Percentiles rank a stretch among this genome's conserved stretches.
phyloP scores from a whole-genome alignment of 768 basidiomycete genomes.

The Mycena metata region DNA sequence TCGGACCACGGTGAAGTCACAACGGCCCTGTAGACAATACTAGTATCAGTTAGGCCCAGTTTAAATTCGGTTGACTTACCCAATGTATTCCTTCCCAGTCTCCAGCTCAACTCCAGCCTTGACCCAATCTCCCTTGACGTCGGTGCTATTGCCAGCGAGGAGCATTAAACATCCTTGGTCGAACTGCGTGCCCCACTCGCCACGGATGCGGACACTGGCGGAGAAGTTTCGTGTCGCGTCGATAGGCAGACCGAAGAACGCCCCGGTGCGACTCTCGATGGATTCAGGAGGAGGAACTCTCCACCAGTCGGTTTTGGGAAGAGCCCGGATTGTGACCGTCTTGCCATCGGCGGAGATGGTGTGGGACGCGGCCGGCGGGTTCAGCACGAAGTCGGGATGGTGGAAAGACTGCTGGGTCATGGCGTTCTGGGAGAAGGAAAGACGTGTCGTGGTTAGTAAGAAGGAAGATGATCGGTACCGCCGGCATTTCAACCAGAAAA shows the following conservation, averaged over 20 bases:
- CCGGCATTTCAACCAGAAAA: no score
- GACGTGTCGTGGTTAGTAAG: no score
- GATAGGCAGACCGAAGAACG: conserved; percentile 24
- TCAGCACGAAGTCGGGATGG: conserved; percentile 19
- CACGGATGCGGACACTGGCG: conserved; percentile 31
- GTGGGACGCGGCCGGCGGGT: conserved; percentile 29
- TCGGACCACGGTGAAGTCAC: conserved; percentile 36
- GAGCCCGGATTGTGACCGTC: conserved; percentile 22
- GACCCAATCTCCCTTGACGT: conserved; percentile 31
- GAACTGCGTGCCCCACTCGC: conserved; percentile 29
- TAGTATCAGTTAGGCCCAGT: not conserved
- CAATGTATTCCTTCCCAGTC: conserved; percentile 28
- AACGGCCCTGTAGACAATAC: conserved; percentile 7
- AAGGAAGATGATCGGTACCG: no score
- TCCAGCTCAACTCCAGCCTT: conserved; percentile 34
- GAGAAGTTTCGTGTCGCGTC: conserved; percentile 35
- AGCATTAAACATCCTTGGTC: conserved; percentile 37
- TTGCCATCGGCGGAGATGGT: conserved; percentile 28
- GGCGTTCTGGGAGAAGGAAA: no score
- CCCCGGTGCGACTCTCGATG: conserved; percentile 30
- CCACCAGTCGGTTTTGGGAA: conserved; percentile 35
- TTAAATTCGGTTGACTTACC: not conserved
- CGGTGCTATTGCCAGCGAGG: conserved; percentile 21
- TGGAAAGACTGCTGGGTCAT: conserved; percentile 12
- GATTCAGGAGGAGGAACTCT: conserved; percentile 26